Conservation (phyloP, 2,329 filamentous ascomycete genomes). For the Curvularia sp. region DNA sequence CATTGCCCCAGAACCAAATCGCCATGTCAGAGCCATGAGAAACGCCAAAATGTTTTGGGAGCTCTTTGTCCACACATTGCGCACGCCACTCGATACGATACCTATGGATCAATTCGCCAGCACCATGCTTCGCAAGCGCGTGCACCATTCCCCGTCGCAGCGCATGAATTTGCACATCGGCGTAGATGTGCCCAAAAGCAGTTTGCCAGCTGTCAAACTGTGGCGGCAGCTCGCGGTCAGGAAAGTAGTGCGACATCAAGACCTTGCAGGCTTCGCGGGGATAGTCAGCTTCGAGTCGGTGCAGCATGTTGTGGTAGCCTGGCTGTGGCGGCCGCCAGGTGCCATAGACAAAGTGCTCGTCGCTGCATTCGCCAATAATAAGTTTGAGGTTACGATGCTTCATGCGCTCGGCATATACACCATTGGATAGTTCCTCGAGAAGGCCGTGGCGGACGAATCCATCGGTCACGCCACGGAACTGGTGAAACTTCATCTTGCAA, state of each 20-base stretch:
- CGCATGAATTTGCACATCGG: conserved; percentile 63
- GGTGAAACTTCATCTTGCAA: conserved; percentile 56
- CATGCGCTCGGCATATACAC: conserved; percentile 57
- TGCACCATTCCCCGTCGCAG: conserved; percentile 61
- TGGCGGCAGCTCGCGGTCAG: conserved; percentile 48
- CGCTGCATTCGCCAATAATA: conserved; percentile 62
- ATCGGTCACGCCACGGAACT: conserved; percentile 64
- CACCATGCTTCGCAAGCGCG: conserved; percentile 54
- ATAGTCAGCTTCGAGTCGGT: conserved; percentile 62
- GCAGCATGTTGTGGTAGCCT: conserved; percentile 53
- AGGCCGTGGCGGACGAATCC: conserved; percentile 55
- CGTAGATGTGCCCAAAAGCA: conserved; percentile 63
- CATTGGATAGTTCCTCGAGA: conserved; percentile 58
- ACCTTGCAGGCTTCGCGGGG: conserved; percentile 54
- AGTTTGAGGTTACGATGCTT: conserved; percentile 57
- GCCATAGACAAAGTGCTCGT: conserved; percentile 62
- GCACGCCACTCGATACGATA: conserved; percentile 65
- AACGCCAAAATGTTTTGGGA: conserved; percentile 60
- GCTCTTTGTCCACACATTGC: conserved; percentile 53
- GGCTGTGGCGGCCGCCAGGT: conserved; percentile 57
- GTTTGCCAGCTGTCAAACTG: conserved; percentile 58
- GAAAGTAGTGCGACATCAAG: conserved; percentile 57
- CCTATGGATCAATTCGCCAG: conserved; percentile 57
- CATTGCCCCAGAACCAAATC: conserved; percentile 65
- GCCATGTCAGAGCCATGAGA: conserved; percentile 63